These are phyloP conservation scores for Magnolia officinalis DNA, from an alignment of 164 flowering plant genomes.

Conservation along the genomic window DNA sequence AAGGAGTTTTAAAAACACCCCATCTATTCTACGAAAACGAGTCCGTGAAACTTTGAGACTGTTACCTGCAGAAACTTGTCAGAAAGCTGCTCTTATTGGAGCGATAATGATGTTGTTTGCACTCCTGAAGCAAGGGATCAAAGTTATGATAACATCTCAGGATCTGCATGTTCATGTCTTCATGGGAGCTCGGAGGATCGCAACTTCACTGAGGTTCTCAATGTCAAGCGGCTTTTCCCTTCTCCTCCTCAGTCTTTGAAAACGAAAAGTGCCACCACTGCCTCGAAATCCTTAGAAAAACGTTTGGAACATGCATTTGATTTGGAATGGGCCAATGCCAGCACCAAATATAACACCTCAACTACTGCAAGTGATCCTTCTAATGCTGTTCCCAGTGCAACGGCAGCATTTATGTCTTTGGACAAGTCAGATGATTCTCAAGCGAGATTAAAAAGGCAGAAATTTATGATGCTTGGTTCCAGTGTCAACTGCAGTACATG, in stretches of 20 bases:
- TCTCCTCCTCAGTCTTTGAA: conserved; percentile 15
- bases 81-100: background rate
- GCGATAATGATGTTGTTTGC: conserved; percentile 9
- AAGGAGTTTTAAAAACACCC: conserved; percentile 33
- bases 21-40: conserved; percentile 51
- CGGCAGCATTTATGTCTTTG: background rate
- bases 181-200: conserved; percentile 10
- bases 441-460: conserved; percentile 6
- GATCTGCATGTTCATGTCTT: conserved; percentile 1
- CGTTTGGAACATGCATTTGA: conserved; percentile 31
- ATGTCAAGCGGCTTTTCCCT: conserved; percentile 21
- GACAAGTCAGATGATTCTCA: conserved; percentile 16
- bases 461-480: conserved; percentile 8
- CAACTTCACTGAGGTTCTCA: conserved; percentile 8
- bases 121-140: conserved; percentile 21
- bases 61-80: background rate
- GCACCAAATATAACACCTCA: conserved; percentile 8
- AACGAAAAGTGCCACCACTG: conserved; percentile 3
- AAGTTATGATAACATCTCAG: conserved; percentile 5
- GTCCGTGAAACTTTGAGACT: conserved; percentile 7
- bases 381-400: conserved; percentile 12
- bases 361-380: conserved; percentile 11
- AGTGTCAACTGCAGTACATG: conserved; percentile 1
- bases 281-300: conserved; percentile 27
- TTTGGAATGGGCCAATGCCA: conserved; percentile 22